A percentile compares a stretch with the other conserved stretches of the same genome.
These are phyloP conservation scores for Stromatinia cepivora DNA, from an alignment of 2,329 filamentous ascomycete genomes.

Conservation along the genomic window DNA sequence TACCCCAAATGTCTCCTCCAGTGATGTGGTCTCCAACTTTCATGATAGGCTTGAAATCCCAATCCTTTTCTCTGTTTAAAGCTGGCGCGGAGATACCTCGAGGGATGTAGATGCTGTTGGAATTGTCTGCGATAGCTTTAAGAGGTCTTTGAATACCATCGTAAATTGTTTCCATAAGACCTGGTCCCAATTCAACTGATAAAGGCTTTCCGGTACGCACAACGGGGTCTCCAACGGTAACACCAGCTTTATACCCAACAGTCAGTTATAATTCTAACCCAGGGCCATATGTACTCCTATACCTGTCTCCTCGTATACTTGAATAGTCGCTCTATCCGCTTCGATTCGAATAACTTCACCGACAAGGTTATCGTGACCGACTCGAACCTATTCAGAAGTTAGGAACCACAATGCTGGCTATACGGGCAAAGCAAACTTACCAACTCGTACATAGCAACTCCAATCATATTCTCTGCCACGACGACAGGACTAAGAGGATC, in stretches of 20 bases:
- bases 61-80: slow-evolving; percentile 88
- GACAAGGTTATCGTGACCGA: slow-evolving; percentile 87
- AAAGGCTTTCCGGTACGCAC: slow-evolving; percentile 88
- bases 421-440: slow-evolving; percentile 41
- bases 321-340: slow-evolving; percentile 91
- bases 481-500: slow-evolving; percentile 75
- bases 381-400: slow-evolving; percentile 67
- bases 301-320: slow-evolving; percentile 99
- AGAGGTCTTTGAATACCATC: slow-evolving; percentile 98
- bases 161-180: slow-evolving; percentile 98
- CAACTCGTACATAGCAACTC: slow-evolving; percentile 99
- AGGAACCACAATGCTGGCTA: background rate
- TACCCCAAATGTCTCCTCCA: slow-evolving; percentile 93
- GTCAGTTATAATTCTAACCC: slow-evolving; percentile 8
- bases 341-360: slow-evolving; percentile 99
- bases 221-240: slow-evolving; percentile 94
- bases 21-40: slow-evolving; percentile 98
- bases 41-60: slow-evolving; percentile 88
- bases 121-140: slow-evolving; percentile 73
- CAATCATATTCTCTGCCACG: slow-evolving; percentile 96
- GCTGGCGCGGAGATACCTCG: slow-evolving; percentile 87
- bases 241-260: slow-evolving; percentile 64
- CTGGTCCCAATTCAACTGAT: slow-evolving; percentile 94
- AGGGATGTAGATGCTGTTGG: slow-evolving; percentile 94
- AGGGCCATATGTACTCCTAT: slow-evolving; percentile 39